These are phyloP conservation scores for Zasmidium citrigriseum DNA, from an alignment of 2,329 filamentous ascomycete genomes.

Conservation along the genomic window DNA sequence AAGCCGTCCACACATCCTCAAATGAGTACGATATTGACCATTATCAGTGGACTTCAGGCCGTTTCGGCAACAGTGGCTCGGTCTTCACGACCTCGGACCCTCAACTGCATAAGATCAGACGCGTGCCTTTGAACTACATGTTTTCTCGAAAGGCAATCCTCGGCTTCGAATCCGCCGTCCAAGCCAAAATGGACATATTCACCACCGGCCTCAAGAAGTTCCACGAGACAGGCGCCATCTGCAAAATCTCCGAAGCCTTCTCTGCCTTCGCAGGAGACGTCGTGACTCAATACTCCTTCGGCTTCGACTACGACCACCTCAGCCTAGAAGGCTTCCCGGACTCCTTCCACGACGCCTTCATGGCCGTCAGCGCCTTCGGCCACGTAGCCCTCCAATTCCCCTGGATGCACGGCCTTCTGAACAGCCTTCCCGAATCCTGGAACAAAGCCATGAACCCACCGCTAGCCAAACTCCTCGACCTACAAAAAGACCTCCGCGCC, in stretches of 20 bases:
- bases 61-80: conserved; percentile 19
- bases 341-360: conserved; percentile 21
- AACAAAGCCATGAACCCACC: conserved; percentile 20
- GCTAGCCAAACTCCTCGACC: conserved; percentile 12
- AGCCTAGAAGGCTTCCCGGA: conserved; percentile 17
- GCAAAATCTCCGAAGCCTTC: conserved; percentile 19
- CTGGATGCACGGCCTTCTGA: conserved; percentile 18
- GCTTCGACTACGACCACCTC: conserved; percentile 21
- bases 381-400: conserved; percentile 21
- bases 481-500: conserved; percentile 18
- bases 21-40: too few relatives aligned
- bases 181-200: conserved; percentile 15
- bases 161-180: conserved; percentile 19
- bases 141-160: conserved; percentile 21
- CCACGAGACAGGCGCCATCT: conserved; percentile 14
- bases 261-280: conserved; percentile 21
- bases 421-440: conserved; percentile 18
- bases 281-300: conserved; percentile 22
- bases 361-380: conserved; percentile 18
- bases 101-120: conserved; percentile 13
- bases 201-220: conserved; percentile 16
- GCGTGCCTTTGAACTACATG: conserved; percentile 21
- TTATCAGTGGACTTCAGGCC: conserved; percentile 9
- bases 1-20: not conserved
- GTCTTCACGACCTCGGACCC: conserved; percentile 20